Conservation (phyloP, 202 grass and related monocot genomes). For the Schoenoplectus triqueter region DNA sequence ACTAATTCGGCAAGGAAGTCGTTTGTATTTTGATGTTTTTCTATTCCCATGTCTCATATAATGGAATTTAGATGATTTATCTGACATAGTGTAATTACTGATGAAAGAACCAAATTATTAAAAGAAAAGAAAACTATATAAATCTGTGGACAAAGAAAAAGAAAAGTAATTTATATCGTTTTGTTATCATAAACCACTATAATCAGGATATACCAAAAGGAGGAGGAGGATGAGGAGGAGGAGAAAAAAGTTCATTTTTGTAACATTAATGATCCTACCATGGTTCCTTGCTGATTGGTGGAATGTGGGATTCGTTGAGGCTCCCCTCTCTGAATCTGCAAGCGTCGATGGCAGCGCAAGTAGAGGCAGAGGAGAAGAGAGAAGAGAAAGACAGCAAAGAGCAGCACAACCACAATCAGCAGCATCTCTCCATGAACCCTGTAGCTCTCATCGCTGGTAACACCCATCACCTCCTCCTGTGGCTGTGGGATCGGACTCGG, state of each 20-base stretch:
- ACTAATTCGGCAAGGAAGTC: background rate
- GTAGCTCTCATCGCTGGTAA: conserved; percentile 40
- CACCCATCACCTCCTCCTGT: conserved; percentile 2
- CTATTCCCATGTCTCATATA: background rate
- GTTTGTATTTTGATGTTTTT: background rate
- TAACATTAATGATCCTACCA: background rate
- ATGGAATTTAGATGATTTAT: background rate
- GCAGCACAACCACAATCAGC: conserved; percentile 43
- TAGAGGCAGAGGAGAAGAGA: conserved; percentile 31
- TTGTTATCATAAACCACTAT: conserved; percentile 1
- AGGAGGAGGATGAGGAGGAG: background rate
- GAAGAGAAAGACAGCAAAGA: conserved; percentile 38
- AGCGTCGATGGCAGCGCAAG: background rate
- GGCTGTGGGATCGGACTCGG: conserved; percentile 8
- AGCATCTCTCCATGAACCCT: conserved; percentile 41
- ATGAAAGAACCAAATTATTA: background rate
- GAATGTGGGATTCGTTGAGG: background rate
- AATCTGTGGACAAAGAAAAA: background rate
- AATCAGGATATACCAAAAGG: conserved; percentile 6
- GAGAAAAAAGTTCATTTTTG: background rate
- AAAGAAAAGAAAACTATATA: background rate
- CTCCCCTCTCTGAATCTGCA: background rate
- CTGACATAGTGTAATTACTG: background rate
- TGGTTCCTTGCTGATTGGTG: conserved; percentile 18
- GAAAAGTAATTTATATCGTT: background rate